Base-by-base conservation (phyloP, 768 basidiomycete species). In the Termitomyces heimii region DNA sequence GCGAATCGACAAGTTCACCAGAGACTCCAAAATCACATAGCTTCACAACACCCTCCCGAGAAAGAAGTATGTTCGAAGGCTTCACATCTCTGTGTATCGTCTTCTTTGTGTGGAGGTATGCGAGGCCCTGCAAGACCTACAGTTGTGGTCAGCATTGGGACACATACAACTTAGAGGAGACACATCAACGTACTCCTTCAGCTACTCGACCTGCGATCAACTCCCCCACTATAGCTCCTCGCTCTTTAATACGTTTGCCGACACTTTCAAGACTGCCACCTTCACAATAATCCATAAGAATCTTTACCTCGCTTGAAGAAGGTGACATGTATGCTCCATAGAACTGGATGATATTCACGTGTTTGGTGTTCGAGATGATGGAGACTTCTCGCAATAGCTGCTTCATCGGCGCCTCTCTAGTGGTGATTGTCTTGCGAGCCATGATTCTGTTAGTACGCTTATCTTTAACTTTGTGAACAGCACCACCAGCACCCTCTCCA, bases 81-180 rank as follows among this genome's bases (percentile, higher is more conserved):
- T 95, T 96, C 72, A 96, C 94, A 70, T 96, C 93, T 67, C 97
- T 82, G 70, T 99, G 97, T 60, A 99, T 98, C 47, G 94, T 95
- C 68, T 86, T 86, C 73, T 82, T 88, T 46, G 86, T 81, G 71
- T 98, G 94, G 45, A 99, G 82, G 70, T 98, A 98, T 26, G 85
- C 82, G 46, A 99, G 84, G n/a, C 97, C 97, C 71, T 91, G 87
- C 44, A 99, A 74, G 59, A 92, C 81, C 90, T 93, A 37, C 5
- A 49, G 42, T 58, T 18, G 24, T 28, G 9, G 20, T 26, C 18
- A 40, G 2, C 22, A 44, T 42, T 26, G 26, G 42, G 40, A 9
- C 24, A 39, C 37, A 12, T 26, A 31, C 34, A 9, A n/a, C 28
- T 40, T 16, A 9, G 26, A 42, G 32, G 12, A 26, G 29, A 9